phyloP scores from a whole-genome alignment of 176 grass and related monocot species.

The Phragmites australis region DNA sequence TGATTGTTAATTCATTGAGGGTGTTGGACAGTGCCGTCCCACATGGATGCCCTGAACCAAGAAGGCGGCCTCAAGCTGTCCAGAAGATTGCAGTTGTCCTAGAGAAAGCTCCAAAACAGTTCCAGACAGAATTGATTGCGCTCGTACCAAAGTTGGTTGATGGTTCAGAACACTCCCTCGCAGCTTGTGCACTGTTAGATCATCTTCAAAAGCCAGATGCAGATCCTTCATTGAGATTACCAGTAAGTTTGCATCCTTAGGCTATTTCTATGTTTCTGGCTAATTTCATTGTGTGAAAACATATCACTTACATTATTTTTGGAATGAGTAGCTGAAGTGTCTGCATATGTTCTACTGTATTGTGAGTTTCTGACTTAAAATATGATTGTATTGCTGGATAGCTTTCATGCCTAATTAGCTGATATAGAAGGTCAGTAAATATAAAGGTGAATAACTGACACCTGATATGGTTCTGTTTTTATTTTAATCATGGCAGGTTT shows the following conservation, averaged over 20 bases:
- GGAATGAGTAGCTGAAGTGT: slow-evolving; percentile 9
- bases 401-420: slow-evolving; percentile 16
- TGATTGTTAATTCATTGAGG: slow-evolving; percentile 87
- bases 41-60: slow-evolving; percentile 72
- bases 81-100: slow-evolving; percentile 82
- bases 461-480: slow-evolving; percentile 15
- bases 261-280: background rate
- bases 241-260: slow-evolving; percentile 49
- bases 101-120: slow-evolving; percentile 80
- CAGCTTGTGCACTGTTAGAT: slow-evolving; percentile 67
- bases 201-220: slow-evolving; percentile 63
- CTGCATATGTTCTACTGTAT: slow-evolving; percentile 12
- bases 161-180: slow-evolving; percentile 74
- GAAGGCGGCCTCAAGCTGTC: slow-evolving; percentile 58
- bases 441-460: slow-evolving; percentile 19
- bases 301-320: background rate
- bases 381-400: slow-evolving; percentile 26
- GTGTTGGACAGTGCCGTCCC: slow-evolving; percentile 74
- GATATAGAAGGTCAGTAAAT: background rate
- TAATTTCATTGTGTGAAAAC: slow-evolving; percentile 20
- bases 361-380: slow-evolving; percentile 9
- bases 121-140: slow-evolving; percentile 77
- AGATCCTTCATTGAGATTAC: slow-evolving; percentile 64
- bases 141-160: slow-evolving; percentile 90
- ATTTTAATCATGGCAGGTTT: slow-evolving; percentile 56